phyloP scores from a whole-genome alignment of 495 filamentous ascomycete genomes.

The Hypoxylon rickii region DNA sequence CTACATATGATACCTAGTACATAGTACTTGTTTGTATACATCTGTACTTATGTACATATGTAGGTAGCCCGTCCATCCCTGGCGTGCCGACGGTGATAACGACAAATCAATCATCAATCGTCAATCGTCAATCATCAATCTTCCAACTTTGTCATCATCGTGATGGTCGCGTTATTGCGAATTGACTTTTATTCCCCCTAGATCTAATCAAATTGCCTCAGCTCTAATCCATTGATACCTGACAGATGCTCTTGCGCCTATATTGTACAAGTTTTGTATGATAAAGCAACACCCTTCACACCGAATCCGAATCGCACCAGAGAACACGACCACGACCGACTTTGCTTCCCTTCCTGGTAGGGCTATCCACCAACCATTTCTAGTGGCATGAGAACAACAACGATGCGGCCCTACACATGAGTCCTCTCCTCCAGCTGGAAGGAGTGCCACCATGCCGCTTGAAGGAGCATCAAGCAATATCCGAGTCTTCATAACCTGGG shows the following conservation, averaged over 20 bases:
- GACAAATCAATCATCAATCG: neutral
- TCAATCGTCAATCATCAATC: neutral
- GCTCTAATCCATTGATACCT: neutral
- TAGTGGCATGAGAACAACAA: constrained; percentile 18
- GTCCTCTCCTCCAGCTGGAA: constrained; percentile 38
- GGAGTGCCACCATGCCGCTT: constrained; percentile 48
- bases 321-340: neutral
- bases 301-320: no score
- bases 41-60: neutral
- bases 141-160: no score
- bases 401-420: constrained; percentile 35
- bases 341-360: constrained; percentile 2
- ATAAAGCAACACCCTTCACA: neutral
- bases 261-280: neutral
- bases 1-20: neutral
- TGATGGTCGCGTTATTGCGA: neutral
- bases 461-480: constrained; percentile 65
- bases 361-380: constrained; percentile 4
- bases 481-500: constrained; percentile 92
- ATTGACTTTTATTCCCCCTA: neutral
- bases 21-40: neutral
- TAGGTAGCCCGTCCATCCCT: neutral
- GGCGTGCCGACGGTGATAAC: neutral
- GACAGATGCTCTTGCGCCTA: neutral
- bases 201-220: neutral